A percentile compares a stretch with the other conserved stretches of the same genome.
Conservation (phyloP, 306 rosid genomes). For the Dicorynia guianensis region DNA sequence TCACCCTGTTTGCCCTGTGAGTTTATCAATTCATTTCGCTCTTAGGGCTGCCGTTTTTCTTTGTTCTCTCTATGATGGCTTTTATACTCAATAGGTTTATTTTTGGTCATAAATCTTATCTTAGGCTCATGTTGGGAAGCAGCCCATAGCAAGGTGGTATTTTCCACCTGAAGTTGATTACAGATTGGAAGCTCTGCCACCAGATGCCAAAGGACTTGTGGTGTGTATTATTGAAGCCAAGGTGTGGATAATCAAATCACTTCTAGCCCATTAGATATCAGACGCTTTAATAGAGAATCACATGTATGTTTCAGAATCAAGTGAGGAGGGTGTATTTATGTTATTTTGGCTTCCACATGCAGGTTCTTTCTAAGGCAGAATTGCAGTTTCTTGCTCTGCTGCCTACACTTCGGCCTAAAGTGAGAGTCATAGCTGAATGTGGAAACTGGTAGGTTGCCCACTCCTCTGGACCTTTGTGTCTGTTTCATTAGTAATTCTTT, state of each 20-base stretch:
- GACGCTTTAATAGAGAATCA: not conserved
- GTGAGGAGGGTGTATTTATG: not conserved
- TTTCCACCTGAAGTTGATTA: slow-evolving; percentile 96
- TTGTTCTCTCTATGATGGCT: not conserved
- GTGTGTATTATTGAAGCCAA: not conserved
- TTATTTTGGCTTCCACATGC: slow-evolving; percentile 26
- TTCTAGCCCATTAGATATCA: not conserved
- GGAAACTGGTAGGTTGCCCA: slow-evolving; percentile 75
- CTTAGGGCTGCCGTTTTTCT: not conserved
- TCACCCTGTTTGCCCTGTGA: slow-evolving; percentile 95
- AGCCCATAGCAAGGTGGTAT: slow-evolving; percentile 86
- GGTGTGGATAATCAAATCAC: not conserved
- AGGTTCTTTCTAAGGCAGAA: slow-evolving; percentile 96
- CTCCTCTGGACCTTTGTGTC: not conserved
- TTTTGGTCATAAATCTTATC: slow-evolving; percentile 18
- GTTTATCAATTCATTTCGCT: slow-evolving; percentile 29
- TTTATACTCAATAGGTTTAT: not conserved
- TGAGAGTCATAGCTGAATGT: slow-evolving; percentile 96
- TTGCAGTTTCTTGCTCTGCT: slow-evolving; percentile 89
- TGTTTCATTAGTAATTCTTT: not conserved
- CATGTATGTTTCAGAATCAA: not conserved
- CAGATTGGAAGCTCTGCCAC: slow-evolving; percentile 89
- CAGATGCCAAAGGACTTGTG: slow-evolving; percentile 69
- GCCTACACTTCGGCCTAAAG: slow-evolving; percentile 85
- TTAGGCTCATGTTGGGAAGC: slow-evolving; percentile 70